These are phyloP conservation scores for Penicillium lividum DNA, from an alignment of 495 filamentous ascomycete species.

Conservation along the genomic window DNA sequence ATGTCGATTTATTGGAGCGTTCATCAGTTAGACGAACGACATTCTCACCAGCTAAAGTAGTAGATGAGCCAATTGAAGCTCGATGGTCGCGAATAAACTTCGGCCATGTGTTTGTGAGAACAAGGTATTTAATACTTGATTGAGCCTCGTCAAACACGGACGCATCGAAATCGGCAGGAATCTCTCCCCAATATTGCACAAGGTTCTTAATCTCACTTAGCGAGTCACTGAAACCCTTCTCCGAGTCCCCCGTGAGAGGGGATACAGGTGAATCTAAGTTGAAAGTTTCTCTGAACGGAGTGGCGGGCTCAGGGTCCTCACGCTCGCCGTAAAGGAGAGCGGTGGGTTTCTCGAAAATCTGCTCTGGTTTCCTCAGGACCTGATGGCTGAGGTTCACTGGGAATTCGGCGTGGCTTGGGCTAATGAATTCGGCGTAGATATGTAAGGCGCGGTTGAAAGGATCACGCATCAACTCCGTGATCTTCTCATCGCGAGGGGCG, in stretches of 20 bases:
- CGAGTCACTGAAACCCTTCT: constrained; percentile 22
- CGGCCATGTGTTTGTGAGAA: constrained; percentile 70
- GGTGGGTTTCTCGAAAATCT: constrained; percentile 48
- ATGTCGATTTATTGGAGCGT: neutral
- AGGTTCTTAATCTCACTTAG: constrained; percentile 25
- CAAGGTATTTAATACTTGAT: constrained; percentile 64
- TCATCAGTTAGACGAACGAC: neutral
- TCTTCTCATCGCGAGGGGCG: constrained; percentile 19
- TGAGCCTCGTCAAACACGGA: constrained; percentile 61
- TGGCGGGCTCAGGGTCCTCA: constrained; percentile 29
- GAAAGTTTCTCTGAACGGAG: constrained; percentile 30
- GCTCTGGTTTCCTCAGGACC: constrained; percentile 49
- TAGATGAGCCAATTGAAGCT: constrained; percentile 19
- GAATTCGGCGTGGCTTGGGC: constrained; percentile 56
- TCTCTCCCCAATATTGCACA: constrained; percentile 38
- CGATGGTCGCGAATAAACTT: constrained; percentile 51
- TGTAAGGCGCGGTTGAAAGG: constrained; percentile 55
- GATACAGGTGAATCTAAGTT: constrained; percentile 1
- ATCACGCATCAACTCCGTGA: constrained; percentile 32
- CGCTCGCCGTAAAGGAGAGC: constrained; percentile 36
- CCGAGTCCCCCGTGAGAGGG: constrained; percentile 17
- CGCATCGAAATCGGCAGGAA: constrained; percentile 53
- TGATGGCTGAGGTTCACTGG: constrained; percentile 61
- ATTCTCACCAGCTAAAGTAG: constrained; percentile 3
- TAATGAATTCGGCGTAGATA: constrained; percentile 60